Percentiles rank a stretch among this genome's conserved stretches.
Evolutionary conservation across 2,329 filamentous ascomycete genomes (phyloP).

Genomic region (Pseudogymnoascus sp.): DNA sequence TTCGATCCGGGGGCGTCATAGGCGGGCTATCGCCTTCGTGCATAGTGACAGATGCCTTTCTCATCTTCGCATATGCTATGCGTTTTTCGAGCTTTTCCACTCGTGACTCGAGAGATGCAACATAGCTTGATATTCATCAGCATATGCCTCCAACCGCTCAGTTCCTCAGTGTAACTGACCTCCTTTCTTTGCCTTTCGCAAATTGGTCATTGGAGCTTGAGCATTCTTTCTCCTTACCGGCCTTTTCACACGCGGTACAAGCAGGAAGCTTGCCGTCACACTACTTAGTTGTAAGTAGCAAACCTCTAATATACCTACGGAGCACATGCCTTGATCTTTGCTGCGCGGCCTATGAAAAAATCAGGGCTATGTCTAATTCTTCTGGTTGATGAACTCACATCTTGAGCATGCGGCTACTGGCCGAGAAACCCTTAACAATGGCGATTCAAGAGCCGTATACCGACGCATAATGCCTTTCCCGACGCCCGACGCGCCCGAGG

Average conservation of each 20-base stretch:
- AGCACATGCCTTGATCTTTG: slow-evolving; percentile 71
- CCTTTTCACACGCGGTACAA: slow-evolving; percentile 90
- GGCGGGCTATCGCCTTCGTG: slow-evolving; percentile 48
- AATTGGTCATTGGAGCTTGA: slow-evolving; percentile 95
- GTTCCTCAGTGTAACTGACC: slow-evolving; percentile 38
- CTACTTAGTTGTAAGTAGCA: slow-evolving; percentile 31
- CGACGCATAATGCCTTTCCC: slow-evolving; percentile 4
- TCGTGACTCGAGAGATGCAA: slow-evolving; percentile 85
- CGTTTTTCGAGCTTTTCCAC: slow-evolving; percentile 81
- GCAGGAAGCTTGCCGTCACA: slow-evolving; percentile 94
- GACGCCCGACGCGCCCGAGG: neutral
- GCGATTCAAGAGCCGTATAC: slow-evolving; percentile 31
- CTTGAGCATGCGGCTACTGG: slow-evolving; percentile 73
- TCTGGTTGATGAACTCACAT: slow-evolving; percentile 40
- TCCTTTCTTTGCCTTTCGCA: slow-evolving; percentile 87
- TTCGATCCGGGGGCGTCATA: slow-evolving; percentile 43
- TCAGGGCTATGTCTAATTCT: slow-evolving; percentile 7
- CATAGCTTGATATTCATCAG: slow-evolving; percentile 52
- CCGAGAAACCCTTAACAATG: slow-evolving; percentile 63
- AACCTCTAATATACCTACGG: slow-evolving; percentile 3
- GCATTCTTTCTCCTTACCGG: slow-evolving; percentile 77
- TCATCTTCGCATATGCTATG: slow-evolving; percentile 59
- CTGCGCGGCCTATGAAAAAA: slow-evolving; percentile 53
- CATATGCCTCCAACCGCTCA: neutral
- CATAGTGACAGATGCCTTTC: slow-evolving; percentile 61